These are phyloP conservation scores for Cinchona pubescens DNA, from an alignment of 257 asterid genomes.

Conservation along the genomic window DNA sequence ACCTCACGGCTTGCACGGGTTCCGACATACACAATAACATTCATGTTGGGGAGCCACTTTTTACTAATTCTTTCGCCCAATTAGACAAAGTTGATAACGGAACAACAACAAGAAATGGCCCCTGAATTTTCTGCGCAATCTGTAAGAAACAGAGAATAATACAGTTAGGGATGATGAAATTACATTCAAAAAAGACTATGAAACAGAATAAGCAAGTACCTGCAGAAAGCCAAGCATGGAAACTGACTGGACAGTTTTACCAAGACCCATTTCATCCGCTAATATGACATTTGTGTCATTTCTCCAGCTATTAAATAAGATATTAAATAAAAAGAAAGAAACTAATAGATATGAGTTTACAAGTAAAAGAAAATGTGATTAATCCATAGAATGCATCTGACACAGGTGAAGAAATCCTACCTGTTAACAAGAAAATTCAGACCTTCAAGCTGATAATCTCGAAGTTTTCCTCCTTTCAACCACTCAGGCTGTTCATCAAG, in stretches of 20 bases:
- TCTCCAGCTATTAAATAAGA: constrained; percentile 86
- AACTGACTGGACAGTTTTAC: constrained; percentile 97
- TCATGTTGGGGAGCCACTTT: constrained; percentile 93
- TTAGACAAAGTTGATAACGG: constrained; percentile 94
- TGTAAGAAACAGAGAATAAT: constrained; percentile 37
- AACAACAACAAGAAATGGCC: constrained; percentile 98
- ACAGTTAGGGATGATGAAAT: constrained; percentile 9
- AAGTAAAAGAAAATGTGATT: constrained; percentile 7
- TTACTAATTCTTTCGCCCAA: constrained; percentile 98
- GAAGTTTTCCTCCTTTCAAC: constrained; percentile 96
- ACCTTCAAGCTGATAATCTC: constrained; percentile 99
- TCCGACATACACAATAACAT: constrained; percentile 86
- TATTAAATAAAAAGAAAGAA: constrained; percentile 26
- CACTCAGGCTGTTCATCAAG: constrained; percentile 99
- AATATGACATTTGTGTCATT: constrained; percentile 95
- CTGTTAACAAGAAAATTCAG: constrained; percentile 95
- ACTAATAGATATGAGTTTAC: constrained; percentile 32
- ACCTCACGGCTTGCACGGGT: constrained; percentile 99
- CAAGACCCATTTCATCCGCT: constrained; percentile 99
- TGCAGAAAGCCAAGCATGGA: constrained; percentile 98
- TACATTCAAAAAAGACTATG: constrained; percentile 13
- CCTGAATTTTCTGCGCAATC: constrained; percentile 91
- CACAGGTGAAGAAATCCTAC: constrained; percentile 39
- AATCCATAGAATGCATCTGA: background rate
- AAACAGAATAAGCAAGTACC: constrained; percentile 39